Percentiles rank a stretch among this genome's conserved stretches.
Evolutionary conservation across 2,329 filamentous ascomycete species (phyloP).

Genomic region (Penicillium sp.): DNA sequence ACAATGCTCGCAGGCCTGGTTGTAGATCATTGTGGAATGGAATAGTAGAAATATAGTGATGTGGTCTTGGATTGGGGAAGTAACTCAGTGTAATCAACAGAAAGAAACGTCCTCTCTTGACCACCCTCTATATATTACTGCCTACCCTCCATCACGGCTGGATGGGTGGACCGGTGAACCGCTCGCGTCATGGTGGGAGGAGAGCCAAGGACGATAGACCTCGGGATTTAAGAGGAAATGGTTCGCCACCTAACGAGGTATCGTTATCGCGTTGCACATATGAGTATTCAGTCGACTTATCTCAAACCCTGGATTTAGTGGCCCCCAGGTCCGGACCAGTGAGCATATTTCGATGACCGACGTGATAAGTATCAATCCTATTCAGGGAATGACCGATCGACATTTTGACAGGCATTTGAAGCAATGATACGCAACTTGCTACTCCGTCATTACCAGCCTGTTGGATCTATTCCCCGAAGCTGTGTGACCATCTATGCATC

Average conservation of each 20-base stretch:
- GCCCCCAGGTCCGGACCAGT: not conserved
- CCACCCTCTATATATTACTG: not conserved
- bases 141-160: not conserved
- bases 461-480: not conserved
- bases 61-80: too few relatives aligned
- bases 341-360: not conserved
- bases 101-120: not conserved
- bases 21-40: slow-evolving; percentile 4
- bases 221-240: not conserved
- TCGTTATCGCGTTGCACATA: not conserved
- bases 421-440: not conserved
- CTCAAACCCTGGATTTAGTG: not conserved
- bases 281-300: not conserved
- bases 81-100: too few relatives aligned
- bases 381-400: not conserved
- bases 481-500: not conserved
- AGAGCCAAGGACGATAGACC: not conserved
- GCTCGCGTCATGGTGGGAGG: not conserved
- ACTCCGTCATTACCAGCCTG: not conserved
- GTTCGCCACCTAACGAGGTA: not conserved
- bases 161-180: not conserved
- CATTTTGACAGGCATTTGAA: not conserved
- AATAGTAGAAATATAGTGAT: not conserved
- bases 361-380: not conserved
- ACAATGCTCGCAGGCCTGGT: slow-evolving; percentile 1